phyloP scores from a whole-genome alignment of 352 stramenopile genomes.

The Globisporangium solare region DNA sequence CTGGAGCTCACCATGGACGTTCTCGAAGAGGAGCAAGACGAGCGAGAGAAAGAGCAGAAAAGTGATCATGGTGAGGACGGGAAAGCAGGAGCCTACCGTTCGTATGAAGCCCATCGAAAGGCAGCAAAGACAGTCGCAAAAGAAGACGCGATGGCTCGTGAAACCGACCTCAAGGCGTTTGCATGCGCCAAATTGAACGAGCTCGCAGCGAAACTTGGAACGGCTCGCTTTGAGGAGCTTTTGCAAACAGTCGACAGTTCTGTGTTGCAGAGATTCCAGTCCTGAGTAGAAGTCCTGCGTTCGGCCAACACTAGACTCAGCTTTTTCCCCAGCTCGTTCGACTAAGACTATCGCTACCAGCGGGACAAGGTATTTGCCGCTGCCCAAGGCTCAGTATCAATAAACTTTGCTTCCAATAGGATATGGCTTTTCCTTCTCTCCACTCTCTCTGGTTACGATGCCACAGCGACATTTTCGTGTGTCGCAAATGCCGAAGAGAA shows the following conservation, averaged over 20 bases:
- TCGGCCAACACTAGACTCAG: too few species aligned
- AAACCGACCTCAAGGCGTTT: slow-evolving; percentile 41
- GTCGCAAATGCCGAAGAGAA: too few species aligned
- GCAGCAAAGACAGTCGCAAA: slow-evolving; percentile 19
- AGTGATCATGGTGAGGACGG: not conserved
- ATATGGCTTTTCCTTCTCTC: too few species aligned
- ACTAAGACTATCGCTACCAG: too few species aligned
- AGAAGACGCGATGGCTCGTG: slow-evolving; percentile 34
- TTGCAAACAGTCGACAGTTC: slow-evolving; percentile 55
- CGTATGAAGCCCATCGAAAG: slow-evolving; percentile 37
- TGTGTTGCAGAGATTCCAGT: slow-evolving; percentile 50
- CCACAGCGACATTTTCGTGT: too few species aligned
- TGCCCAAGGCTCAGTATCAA: too few species aligned
- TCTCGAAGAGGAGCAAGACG: slow-evolving; percentile 60
- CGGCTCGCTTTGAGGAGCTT: slow-evolving; percentile 39
- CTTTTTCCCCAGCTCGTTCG: too few species aligned
- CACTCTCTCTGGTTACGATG: too few species aligned
- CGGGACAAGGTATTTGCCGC: too few species aligned
- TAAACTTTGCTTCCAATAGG: too few species aligned
- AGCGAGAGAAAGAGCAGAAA: slow-evolving; percentile 13
- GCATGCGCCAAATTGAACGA: slow-evolving; percentile 35
- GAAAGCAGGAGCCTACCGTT: slow-evolving; percentile 40
- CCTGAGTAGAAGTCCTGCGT: not conserved
- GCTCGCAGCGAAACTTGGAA: slow-evolving; percentile 35
- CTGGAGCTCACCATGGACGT: slow-evolving; percentile 63